These are phyloP conservation scores for Arctium lappa DNA, from an alignment of 129 eudicot species.

Conservation along the genomic window DNA sequence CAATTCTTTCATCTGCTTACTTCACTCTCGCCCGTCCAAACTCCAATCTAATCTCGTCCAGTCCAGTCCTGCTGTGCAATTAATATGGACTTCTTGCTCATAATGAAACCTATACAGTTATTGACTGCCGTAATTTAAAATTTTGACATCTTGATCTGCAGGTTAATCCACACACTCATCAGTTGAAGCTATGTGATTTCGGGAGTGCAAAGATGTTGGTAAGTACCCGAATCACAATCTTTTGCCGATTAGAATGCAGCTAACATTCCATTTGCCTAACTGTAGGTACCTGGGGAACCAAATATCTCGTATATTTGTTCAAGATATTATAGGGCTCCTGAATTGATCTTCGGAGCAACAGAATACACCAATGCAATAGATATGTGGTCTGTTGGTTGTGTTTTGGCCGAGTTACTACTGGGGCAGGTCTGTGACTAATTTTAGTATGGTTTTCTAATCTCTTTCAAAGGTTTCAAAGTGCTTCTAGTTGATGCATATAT, in stretches of 20 bases:
- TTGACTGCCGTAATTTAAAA: neutral
- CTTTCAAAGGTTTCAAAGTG: neutral
- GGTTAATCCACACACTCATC: conserved; percentile 97
- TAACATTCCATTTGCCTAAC: neutral
- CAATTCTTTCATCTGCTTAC: no score
- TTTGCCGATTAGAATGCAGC: neutral
- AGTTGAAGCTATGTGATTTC: conserved; percentile 89
- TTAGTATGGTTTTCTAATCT: neutral
- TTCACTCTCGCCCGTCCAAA: no score
- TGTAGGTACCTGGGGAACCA: conserved; percentile 90
- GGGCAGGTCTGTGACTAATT: conserved; percentile 57
- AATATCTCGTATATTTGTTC: conserved; percentile 94
- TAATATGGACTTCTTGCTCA: neutral
- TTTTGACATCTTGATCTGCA: conserved; percentile 26
- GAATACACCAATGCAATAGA: conserved; percentile 95
- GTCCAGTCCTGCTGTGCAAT: no score
- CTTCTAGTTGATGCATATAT: neutral
- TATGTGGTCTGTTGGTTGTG: conserved; percentile 98
- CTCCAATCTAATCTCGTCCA: no score
- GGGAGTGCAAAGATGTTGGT: conserved; percentile 98
- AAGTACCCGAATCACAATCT: conserved; percentile 12
- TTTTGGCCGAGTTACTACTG: conserved; percentile 84
- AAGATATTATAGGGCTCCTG: conserved; percentile 92
- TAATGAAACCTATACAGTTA: conserved; percentile 5
- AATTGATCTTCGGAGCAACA: conserved; percentile 91